Conservation (phyloP, 352 stramenopile genomes). For the Globisporangium polare region DNA sequence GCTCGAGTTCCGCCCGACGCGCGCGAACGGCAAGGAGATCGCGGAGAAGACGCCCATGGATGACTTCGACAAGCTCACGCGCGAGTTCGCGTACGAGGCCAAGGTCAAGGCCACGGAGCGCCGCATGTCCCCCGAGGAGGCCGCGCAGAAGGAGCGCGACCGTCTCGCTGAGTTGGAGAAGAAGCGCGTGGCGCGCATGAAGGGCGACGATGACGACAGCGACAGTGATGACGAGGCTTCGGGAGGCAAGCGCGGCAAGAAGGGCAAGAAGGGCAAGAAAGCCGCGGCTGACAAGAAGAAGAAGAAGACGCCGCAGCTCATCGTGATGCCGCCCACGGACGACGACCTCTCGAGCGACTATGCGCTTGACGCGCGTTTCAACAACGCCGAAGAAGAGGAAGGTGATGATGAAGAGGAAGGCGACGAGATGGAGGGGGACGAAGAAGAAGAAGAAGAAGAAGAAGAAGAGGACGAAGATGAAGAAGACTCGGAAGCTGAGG, state of each 20-base stretch:
- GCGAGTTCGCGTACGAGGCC: slow-evolving; percentile 86
- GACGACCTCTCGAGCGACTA: slow-evolving; percentile 90
- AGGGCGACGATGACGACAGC: slow-evolving; percentile 77
- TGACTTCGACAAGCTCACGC: slow-evolving; percentile 82
- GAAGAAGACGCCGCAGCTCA: slow-evolving; percentile 41
- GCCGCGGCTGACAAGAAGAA: slow-evolving; percentile 10
- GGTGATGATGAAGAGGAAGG: slow-evolving; percentile 22
- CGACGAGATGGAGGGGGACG: slow-evolving; percentile 27
- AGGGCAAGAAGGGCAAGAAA: slow-evolving; percentile 32
- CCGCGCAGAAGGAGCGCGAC: slow-evolving; percentile 91
- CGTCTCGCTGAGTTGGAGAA: slow-evolving; percentile 90
- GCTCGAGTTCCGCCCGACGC: slow-evolving; percentile 74
- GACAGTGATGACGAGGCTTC: slow-evolving; percentile 53
- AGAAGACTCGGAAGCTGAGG: too few relatives aligned
- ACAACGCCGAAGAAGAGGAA: slow-evolving; percentile 43
- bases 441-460: slow-evolving; percentile 38
- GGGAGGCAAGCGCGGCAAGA: slow-evolving; percentile 47
- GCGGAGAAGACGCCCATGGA: slow-evolving; percentile 75
- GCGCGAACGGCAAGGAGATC: slow-evolving; percentile 54
- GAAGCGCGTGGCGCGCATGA: slow-evolving; percentile 93
- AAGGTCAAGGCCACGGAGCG: slow-evolving; percentile 93
- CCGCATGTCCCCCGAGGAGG: slow-evolving; percentile 93
- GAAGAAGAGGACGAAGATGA: slow-evolving; percentile 43
- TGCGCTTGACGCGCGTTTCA: slow-evolving; percentile 59
- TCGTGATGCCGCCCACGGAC: slow-evolving; percentile 80